A percentile compares a stretch with the other conserved stretches of the same genome.
phyloP scores from a whole-genome alignment of 1,284 basidiomycete genomes.

The Ustilago trichophora region DNA sequence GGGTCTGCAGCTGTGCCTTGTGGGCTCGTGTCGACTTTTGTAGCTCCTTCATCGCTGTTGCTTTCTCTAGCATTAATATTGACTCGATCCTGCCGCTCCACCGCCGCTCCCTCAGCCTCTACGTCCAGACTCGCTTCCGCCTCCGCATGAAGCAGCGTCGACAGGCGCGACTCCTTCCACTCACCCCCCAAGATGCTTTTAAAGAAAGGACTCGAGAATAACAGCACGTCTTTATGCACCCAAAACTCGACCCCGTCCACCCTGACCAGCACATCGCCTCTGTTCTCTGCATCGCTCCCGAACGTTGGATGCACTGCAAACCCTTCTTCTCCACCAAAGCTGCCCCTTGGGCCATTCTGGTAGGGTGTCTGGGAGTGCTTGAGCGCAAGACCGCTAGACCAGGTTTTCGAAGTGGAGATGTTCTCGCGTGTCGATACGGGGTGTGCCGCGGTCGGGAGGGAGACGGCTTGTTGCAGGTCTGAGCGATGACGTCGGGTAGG shows the following conservation, averaged over 20 bases:
- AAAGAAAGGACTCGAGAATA: slow-evolving; percentile 53
- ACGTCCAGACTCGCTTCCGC: background rate
- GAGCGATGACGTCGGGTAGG: slow-evolving; percentile 2
- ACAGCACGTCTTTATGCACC: slow-evolving; percentile 48
- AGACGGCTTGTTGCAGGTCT: slow-evolving; percentile 17
- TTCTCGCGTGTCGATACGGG: slow-evolving; percentile 28
- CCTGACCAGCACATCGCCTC: slow-evolving; percentile 47
- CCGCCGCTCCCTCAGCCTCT: background rate
- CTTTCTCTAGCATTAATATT: background rate
- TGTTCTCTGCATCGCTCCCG: slow-evolving; percentile 26
- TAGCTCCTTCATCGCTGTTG: background rate
- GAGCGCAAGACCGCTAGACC: slow-evolving; percentile 1
- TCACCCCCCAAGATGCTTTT: slow-evolving; percentile 36
- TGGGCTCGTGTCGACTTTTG: too few species aligned
- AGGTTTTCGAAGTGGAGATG: slow-evolving; percentile 25
- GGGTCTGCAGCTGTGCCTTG: too few species aligned
- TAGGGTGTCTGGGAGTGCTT: background rate
- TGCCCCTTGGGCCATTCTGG: background rate
- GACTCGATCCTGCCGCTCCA: background rate
- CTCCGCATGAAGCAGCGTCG: background rate
- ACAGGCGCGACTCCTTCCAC: slow-evolving; percentile 43
- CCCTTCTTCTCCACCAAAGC: background rate
- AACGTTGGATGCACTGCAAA: slow-evolving; percentile 42
- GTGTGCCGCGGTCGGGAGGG: slow-evolving; percentile 19
- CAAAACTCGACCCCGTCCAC: slow-evolving; percentile 48